Evolutionary conservation across 257 asterid species (phyloP), one percentile per base, ranked within the genome.

Genomic region (Linderniella brevidens): DNA sequence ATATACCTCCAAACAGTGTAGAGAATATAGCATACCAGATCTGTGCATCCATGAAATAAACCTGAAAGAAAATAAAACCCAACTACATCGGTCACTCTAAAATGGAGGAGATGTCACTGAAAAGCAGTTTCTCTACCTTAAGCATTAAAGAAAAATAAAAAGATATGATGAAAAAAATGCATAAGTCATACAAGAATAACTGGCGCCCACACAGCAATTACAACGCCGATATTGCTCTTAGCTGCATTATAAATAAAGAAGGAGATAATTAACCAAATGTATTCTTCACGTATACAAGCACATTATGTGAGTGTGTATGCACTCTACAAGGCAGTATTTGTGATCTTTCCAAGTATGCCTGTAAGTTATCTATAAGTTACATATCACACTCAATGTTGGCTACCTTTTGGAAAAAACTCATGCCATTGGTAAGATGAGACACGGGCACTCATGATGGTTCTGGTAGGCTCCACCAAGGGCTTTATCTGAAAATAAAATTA

Each of bases 1-100:
- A 85, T 58, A 90, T 79, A 50, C 98, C 98, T 58, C 98, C 98
- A 57, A 85, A 90, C 46, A 90, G 59, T 42, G 98, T 85, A n/a
- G 98, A 90, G 71, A 84, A 90, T 69, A 90, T 90, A 54, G 98
- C 98, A 71, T 90, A 90, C 98, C 98, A 90, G 37, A 90, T 90
- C 70, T 80, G 95, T 49, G 80, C 56, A 54, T 84, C 95, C 95
- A 84, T 80, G 65, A 84, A 84, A 63, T 80, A 90, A 48, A 90
- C 98, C 98, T 90, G 62, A 42, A 57, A 48, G 15, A 3, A 49
- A 20, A 13, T 5, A 12, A 4, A 13, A 12, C 5, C n/a, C 3
- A 13, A 25, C 32, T 14, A 7, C 14, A 19, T 13, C 13, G n/a
- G 15, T 9, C 9, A 47, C 43, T 11, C 3, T 39, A 25, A n/a